Evolutionary conservation across 306 rosid genomes (phyloP).

Genomic region (Cucumis melo): DNA sequence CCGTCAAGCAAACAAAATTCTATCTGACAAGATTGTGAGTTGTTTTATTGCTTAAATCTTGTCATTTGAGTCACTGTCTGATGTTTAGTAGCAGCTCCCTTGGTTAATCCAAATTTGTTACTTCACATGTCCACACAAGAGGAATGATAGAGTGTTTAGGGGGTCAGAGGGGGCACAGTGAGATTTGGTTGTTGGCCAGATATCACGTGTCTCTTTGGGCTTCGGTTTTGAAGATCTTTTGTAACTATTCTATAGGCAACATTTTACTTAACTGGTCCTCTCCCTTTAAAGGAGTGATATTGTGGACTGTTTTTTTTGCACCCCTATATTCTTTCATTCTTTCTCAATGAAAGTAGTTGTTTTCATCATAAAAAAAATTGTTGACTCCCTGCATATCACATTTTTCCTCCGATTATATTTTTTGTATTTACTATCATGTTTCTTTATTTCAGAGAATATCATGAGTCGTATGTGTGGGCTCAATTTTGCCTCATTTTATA

Average conservation of each 20-base stretch:
- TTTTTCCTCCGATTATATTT: background rate
- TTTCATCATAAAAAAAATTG: background rate
- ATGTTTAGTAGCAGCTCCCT: background rate
- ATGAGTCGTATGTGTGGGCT: background rate
- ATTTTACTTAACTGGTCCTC: too few species aligned
- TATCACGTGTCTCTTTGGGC: too few species aligned
- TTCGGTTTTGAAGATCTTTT: too few species aligned
- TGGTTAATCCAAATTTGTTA: background rate
- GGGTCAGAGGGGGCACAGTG: too few species aligned
- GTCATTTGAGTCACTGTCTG: background rate
- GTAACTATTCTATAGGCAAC: too few species aligned
- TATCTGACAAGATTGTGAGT: slow-evolving; percentile 67
- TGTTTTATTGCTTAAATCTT: background rate
- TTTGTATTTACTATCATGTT: background rate
- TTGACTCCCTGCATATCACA: background rate
- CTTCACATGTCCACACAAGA: background rate
- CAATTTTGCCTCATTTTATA: background rate
- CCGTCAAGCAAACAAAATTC: slow-evolving; percentile 57
- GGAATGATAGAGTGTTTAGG: too few species aligned
- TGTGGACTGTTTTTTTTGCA: too few species aligned
- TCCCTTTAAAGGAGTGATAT: too few species aligned
- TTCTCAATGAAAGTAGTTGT: too few species aligned
- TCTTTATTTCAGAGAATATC: background rate
- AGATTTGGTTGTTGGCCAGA: too few species aligned
- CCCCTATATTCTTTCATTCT: too few species aligned